Conservation (phyloP, 257 asterid genomes). For the Lantana camara region DNA sequence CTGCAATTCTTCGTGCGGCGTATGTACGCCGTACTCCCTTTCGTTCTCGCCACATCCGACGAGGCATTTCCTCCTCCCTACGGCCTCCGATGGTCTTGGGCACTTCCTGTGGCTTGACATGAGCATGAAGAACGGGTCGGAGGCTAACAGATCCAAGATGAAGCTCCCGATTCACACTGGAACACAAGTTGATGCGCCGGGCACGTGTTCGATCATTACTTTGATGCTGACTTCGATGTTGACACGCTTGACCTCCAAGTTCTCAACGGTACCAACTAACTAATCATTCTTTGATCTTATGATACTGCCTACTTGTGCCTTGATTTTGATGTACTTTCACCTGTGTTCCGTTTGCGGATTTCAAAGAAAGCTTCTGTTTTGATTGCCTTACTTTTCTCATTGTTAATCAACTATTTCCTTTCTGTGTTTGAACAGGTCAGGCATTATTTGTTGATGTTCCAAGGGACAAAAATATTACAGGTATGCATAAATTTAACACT, state of each 20-base stretch:
- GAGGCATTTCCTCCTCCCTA: conserved; percentile 75
- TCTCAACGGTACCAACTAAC: conserved; percentile 61
- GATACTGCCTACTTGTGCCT: conserved; percentile 1
- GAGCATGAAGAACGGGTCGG: conserved; percentile 88
- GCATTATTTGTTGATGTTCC: conserved; percentile 93
- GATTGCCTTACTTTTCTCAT: neutral
- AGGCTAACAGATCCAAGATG: conserved; percentile 82
- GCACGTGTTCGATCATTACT: conserved; percentile 80
- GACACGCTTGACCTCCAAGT: conserved; percentile 94
- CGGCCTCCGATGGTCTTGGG: conserved; percentile 76
- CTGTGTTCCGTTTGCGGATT: neutral
- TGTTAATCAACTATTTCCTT: neutral
- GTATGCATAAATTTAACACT: conserved; percentile 35
- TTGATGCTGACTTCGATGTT: conserved; percentile 90
- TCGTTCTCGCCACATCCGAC: conserved; percentile 34
- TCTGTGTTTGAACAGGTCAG: conserved; percentile 57
- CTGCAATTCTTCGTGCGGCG: conserved; percentile 34
- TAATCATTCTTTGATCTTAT: neutral
- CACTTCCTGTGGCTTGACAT: conserved; percentile 65
- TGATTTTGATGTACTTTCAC: conserved; percentile 14
- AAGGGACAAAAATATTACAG: conserved; percentile 83
- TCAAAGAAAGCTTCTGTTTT: neutral
- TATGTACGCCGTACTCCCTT: conserved; percentile 24
- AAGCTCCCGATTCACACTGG: conserved; percentile 87
- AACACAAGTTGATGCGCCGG: conserved; percentile 99